These are phyloP conservation scores for Coffea humblotiana DNA, from an alignment of 305 asterid genomes.

Conservation along the genomic window DNA sequence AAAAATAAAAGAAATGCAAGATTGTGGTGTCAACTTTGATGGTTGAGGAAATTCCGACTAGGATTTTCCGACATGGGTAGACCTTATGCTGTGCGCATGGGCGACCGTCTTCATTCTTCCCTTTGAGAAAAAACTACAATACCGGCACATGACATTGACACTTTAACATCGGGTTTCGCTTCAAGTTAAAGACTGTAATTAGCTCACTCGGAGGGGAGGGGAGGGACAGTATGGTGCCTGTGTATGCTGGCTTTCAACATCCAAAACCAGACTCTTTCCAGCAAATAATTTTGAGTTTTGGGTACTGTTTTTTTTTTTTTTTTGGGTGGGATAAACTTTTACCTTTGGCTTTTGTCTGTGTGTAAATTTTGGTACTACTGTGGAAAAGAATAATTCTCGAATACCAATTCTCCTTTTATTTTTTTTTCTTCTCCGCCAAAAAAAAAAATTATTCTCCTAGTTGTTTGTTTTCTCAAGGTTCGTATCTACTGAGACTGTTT, in stretches of 20 bases:
- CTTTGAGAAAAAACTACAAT: too few species aligned
- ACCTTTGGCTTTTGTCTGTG: constrained; percentile 3
- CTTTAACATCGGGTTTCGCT: background rate
- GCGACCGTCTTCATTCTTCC: background rate
- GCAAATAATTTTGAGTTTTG: background rate
- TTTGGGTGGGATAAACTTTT: background rate
- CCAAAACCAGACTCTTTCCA: background rate
- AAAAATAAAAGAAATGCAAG: background rate
- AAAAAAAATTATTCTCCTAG: too few species aligned
- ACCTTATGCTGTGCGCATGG: background rate
- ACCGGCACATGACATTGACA: background rate
- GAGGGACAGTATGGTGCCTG: background rate
- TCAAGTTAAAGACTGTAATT: background rate
- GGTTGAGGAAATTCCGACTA: background rate
- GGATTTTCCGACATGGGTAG: background rate
- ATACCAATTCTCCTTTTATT: background rate
- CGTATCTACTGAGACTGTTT: background rate
- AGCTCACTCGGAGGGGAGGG: background rate
- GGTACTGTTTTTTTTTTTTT: background rate
- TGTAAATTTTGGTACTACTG: background rate
- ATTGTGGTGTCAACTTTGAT: background rate
- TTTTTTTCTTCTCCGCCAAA: too few species aligned
- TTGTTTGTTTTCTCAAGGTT: background rate
- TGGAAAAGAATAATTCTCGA: constrained; percentile 1
- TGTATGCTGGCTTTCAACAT: background rate